Evolutionary conservation across 148 eudicot genomes (phyloP).

Genomic region (Spergularia bocconei): DNA sequence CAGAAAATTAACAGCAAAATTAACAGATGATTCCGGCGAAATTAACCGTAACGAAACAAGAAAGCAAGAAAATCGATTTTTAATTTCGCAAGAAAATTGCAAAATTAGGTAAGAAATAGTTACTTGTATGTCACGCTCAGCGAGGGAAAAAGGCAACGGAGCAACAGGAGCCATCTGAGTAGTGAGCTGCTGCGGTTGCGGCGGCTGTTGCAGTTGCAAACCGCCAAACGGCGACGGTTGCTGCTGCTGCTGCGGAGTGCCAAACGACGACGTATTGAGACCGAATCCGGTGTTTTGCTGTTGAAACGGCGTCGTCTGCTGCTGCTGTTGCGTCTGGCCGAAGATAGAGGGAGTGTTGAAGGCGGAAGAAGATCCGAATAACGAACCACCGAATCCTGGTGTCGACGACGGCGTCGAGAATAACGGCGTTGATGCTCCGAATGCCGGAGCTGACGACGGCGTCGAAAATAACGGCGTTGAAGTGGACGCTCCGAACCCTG

Average conservation of each 20-base stretch:
- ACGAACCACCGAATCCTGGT: conserved; percentile 55
- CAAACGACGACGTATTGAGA: conserved; percentile 39
- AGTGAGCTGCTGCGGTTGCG: conserved; percentile 48
- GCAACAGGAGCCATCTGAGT: conserved; percentile 99
- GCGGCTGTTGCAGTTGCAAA: conserved; percentile 19
- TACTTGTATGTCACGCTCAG: conserved; percentile 97
- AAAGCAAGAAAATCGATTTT: not conserved
- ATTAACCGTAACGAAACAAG: conserved; percentile 4
- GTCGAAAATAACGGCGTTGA: conserved; percentile 36
- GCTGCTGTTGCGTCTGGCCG: conserved; percentile 42
- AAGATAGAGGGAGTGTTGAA: conserved; percentile 51
- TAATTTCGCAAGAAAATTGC: not conserved
- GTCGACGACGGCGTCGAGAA: conserved; percentile 45
- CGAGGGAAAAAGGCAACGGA: conserved; percentile 89
- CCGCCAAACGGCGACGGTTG: conserved; percentile 32
- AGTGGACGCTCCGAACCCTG: conserved; percentile 36
- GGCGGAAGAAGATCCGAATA: conserved; percentile 39
- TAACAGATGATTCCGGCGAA: not conserved
- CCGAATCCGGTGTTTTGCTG: conserved; percentile 45
- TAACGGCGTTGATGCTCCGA: conserved; percentile 28
- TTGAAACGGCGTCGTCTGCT: conserved; percentile 46
- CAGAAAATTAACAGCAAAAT: not conserved
- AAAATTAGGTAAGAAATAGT: not conserved
- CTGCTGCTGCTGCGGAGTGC: conserved; percentile 17
- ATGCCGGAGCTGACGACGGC: conserved; percentile 33